These are phyloP conservation scores for Pleurotus platypus DNA, from an alignment of 768 basidiomycete species.

Conservation along the genomic window DNA sequence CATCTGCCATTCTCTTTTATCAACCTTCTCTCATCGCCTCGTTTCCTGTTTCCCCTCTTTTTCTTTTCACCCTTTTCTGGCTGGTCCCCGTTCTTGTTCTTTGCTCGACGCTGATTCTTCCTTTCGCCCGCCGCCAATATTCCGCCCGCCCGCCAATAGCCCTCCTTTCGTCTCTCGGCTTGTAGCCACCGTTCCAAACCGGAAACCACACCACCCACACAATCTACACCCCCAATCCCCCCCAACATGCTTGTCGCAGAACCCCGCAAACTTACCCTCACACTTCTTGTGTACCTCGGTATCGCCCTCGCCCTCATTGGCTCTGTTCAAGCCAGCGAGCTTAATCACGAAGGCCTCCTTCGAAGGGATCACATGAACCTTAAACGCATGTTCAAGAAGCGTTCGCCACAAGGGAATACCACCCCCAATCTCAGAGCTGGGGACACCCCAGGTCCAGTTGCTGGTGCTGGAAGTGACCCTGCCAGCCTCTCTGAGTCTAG, in stretches of 20 bases:
- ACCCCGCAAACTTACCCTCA: constrained; percentile 44
- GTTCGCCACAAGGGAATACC: constrained; percentile 28
- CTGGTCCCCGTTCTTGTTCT: background rate
- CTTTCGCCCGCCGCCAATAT: background rate
- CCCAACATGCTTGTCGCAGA: constrained; percentile 48
- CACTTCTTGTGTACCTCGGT: constrained; percentile 60
- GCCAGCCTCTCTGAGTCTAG: background rate
- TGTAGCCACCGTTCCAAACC: constrained; percentile 8
- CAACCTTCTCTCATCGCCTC: too few species aligned
- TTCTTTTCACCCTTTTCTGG: background rate
- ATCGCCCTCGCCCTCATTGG: constrained; percentile 47
- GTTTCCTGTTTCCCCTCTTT: background rate
- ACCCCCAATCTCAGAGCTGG: constrained; percentile 15
- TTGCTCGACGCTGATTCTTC: background rate
- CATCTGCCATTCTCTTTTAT: background rate
- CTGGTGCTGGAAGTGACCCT: constrained; percentile 29
- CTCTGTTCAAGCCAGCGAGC: constrained; percentile 43
- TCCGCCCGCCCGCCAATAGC: background rate
- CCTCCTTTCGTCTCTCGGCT: constrained; percentile 7
- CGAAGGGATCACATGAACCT: constrained; percentile 56
- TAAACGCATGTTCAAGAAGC: constrained; percentile 70
- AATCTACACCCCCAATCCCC: background rate
- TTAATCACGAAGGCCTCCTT: constrained; percentile 23
- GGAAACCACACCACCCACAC: background rate
- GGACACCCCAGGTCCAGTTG: constrained; percentile 20